These are phyloP conservation scores for Phytophthora sansomeana DNA, from an alignment of 352 stramenopile genomes.

Conservation along the genomic window DNA sequence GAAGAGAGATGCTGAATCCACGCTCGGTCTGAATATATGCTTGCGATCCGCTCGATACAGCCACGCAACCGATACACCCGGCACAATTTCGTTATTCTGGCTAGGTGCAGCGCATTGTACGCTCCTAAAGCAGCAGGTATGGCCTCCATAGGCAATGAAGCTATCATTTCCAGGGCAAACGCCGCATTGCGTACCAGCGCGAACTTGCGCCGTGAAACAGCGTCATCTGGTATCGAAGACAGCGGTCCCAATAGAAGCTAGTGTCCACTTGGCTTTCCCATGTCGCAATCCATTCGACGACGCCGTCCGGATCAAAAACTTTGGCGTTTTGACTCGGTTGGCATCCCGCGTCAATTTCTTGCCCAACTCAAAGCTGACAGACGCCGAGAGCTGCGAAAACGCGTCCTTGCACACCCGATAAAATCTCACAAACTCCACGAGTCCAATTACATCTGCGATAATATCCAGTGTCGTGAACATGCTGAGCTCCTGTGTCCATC, in stretches of 20 bases:
- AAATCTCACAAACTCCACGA: constrained; percentile 28
- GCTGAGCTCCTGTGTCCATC: constrained; percentile 28
- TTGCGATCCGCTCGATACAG: constrained; percentile 56
- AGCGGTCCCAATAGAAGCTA: constrained; percentile 29
- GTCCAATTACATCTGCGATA: constrained; percentile 28
- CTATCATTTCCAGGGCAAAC: constrained; percentile 57
- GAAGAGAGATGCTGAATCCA: constrained; percentile 67
- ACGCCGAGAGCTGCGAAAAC: constrained; percentile 30
- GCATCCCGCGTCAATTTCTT: constrained; percentile 37
- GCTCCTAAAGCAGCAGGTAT: constrained; percentile 43
- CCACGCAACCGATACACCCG: constrained; percentile 55
- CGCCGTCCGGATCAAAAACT: not conserved
- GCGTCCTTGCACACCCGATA: constrained; percentile 31
- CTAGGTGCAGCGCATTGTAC: constrained; percentile 69
- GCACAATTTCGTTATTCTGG: constrained; percentile 64
- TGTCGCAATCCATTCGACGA: constrained; percentile 7
- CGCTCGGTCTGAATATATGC: constrained; percentile 57
- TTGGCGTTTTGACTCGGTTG: constrained; percentile 30
- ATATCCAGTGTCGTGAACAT: constrained; percentile 25
- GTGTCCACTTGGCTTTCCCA: constrained; percentile 35
- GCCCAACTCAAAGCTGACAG: constrained; percentile 33
- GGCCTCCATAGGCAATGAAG: constrained; percentile 65
- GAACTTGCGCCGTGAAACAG: not conserved
- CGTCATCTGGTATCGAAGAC: constrained; percentile 16
- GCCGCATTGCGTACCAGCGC: constrained; percentile 37